Base-by-base conservation (phyloP, 768 basidiomycete genomes). In the Termitomyces sp. region DNA sequence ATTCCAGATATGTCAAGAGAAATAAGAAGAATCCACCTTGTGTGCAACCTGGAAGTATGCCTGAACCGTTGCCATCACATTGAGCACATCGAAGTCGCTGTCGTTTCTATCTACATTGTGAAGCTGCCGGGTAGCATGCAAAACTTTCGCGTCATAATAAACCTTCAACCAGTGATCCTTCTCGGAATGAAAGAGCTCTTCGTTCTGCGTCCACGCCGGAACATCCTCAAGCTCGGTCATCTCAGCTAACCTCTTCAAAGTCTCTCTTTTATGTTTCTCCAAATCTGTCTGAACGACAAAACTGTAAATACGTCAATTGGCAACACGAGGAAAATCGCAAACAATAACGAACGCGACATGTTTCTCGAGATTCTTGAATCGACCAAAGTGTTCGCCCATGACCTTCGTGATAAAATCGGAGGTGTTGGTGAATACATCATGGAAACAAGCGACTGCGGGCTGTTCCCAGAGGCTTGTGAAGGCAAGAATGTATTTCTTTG, bases 31-130 rank as follows among this genome's bases (percentile, higher is more conserved):
- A 21, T 41, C 19, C 56, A 81, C 83, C 73, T 80, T 79, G 68
- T 73, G 77, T 7, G 82, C 75, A 0, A 84, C 73, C 40, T 80
- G 75, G 63, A 79, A 84, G 58, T 82, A 86, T 5, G 80, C 83
- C 0, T 76, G 73, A 0, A 83, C 78, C 17, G 78, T 76, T 0
- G 82, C 78, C 78, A 82, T 81, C 6, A 84, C 73, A 2, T 63
- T 57, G 14, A 84, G 54, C 50, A 81, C 84, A 14, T 78, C 73
- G 40, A 72, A 68, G 57, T 67, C 53, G 1, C 26, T 14, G 38
- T 62, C 12, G 33, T 52, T 51, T n/a, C 26, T 51, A 33, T 40
- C 31, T 30, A 52, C 28, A 3, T 52, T 44, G 15, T n/a, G 35
- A 5, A 9, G 21, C 17, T 30, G 33, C 6, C 2, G 38, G 11